These are phyloP conservation scores for Acidiella bohemica DNA, from an alignment of 495 filamentous ascomycete genomes.

Conservation along the genomic window DNA sequence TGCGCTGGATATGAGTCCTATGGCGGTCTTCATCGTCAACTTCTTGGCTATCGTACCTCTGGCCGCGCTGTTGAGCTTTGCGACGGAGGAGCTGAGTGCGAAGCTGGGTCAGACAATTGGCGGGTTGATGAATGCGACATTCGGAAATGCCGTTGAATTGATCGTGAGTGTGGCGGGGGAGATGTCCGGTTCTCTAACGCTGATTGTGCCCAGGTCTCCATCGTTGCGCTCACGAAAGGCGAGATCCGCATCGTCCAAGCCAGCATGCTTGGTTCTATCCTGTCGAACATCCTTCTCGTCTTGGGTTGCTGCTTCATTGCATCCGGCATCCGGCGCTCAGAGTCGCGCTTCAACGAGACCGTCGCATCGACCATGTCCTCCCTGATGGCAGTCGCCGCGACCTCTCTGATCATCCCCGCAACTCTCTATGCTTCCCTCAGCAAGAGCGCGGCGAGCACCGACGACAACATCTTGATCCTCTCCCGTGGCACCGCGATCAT, in stretches of 20 bases:
- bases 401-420: conserved; percentile 87
- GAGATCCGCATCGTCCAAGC: conserved; percentile 94
- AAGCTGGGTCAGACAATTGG: conserved; percentile 82
- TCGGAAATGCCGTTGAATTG: conserved; percentile 95
- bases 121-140: conserved; percentile 87
- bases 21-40: conserved; percentile 73
- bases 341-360: conserved; percentile 71
- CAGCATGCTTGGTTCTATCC: conserved; percentile 92
- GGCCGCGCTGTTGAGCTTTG: conserved; percentile 83
- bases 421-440: conserved; percentile 51
- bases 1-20: conserved; percentile 54
- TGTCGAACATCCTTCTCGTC: conserved; percentile 90
- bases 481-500: conserved; percentile 88
- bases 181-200: too few species aligned
- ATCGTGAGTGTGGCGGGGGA: conserved; percentile 59
- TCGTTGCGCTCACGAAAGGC: conserved; percentile 71
- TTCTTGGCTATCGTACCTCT: conserved; percentile 93
- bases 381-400: conserved; percentile 81
- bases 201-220: conserved; percentile 22
- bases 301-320: conserved; percentile 94
- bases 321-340: conserved; percentile 57
- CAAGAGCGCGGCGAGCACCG: conserved; percentile 26
- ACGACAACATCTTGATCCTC: conserved; percentile 59
- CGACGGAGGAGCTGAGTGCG: conserved; percentile 79
- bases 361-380: conserved; percentile 94